phyloP scores from a whole-genome alignment of 805 yeast genomes.

The Spathaspora girioi region DNA sequence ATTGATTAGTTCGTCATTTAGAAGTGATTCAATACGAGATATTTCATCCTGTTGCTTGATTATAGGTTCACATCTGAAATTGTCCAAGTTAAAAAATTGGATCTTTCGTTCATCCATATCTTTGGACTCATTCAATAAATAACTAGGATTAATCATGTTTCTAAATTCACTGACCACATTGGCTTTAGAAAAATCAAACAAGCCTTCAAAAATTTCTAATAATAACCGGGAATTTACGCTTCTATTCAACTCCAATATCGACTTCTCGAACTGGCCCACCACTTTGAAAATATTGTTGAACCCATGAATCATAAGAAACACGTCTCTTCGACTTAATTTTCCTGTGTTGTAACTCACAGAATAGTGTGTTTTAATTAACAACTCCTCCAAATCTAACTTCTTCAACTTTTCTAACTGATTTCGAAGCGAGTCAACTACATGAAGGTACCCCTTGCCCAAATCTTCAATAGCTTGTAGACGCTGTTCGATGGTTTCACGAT shows the following conservation, averaged over 20 bases:
- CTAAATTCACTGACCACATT: constrained; percentile 33
- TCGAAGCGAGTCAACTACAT: constrained; percentile 30
- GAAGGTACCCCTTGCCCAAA: constrained; percentile 24
- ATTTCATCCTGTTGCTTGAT: constrained; percentile 34
- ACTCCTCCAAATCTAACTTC: constrained; percentile 31
- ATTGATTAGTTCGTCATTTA: constrained; percentile 50
- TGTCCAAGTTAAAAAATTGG: constrained; percentile 38
- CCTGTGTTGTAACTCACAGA: constrained; percentile 22
- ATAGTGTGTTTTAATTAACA: constrained; percentile 36
- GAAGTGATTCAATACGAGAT: constrained; percentile 37
- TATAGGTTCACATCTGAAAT: constrained; percentile 38
- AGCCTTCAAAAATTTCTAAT: constrained; percentile 28
- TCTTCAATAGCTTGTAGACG: constrained; percentile 55
- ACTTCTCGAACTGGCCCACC: constrained; percentile 28
- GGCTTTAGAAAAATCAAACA: constrained; percentile 30
- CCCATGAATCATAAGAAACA: constrained; percentile 26
- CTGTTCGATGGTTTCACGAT: constrained; percentile 49
- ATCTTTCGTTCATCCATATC: constrained; percentile 42
- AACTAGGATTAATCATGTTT: constrained; percentile 49
- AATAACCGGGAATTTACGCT: constrained; percentile 35
- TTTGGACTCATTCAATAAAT: constrained; percentile 47
- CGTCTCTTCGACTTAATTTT: constrained; percentile 26
- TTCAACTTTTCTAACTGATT: constrained; percentile 21
- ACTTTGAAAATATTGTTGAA: constrained; percentile 24
- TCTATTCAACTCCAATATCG: constrained; percentile 25